Evolutionary conservation across 1,139 yeast genomes (phyloP).

Genomic region (Scheffersomyces illinoinensis): DNA sequence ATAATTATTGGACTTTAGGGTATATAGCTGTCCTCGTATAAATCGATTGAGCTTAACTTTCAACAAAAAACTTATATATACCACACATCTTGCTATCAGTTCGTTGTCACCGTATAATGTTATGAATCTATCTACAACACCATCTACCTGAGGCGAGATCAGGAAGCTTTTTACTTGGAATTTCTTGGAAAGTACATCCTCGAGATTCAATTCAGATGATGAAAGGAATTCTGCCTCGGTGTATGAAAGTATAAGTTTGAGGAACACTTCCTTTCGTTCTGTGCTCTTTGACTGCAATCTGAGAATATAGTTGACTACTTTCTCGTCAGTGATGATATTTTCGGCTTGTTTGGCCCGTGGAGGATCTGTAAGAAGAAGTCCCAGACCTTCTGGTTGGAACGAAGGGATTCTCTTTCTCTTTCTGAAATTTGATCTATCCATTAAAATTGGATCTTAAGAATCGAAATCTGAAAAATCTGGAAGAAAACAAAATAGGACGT

Average conservation of each 20-base stretch:
- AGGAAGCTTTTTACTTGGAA: slow-evolving; percentile 22
- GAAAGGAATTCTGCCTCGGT: slow-evolving; percentile 31
- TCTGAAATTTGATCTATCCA: slow-evolving; percentile 5
- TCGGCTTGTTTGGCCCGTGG: slow-evolving; percentile 2
- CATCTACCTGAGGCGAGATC: slow-evolving; percentile 22
- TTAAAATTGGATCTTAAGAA: not conserved
- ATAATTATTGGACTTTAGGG: slow-evolving; percentile 35
- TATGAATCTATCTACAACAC: slow-evolving; percentile 30
- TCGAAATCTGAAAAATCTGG: not conserved
- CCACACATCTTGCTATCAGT: slow-evolving; percentile 22
- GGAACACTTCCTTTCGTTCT: slow-evolving; percentile 2
- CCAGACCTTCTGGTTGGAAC: not conserved
- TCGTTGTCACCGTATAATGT: slow-evolving; percentile 26
- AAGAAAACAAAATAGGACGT: no score
- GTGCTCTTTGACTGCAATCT: slow-evolving; percentile 11
- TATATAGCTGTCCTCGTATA: slow-evolving; percentile 17
- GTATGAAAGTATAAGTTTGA: slow-evolving; percentile 23
- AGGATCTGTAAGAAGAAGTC: slow-evolving; percentile 7
- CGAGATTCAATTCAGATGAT: slow-evolving; percentile 9
- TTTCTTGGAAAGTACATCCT: slow-evolving; percentile 10
- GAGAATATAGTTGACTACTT: slow-evolving; percentile 20
- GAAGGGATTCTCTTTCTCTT: slow-evolving; percentile 8
- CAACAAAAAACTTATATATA: slow-evolving; percentile 23
- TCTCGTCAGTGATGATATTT: slow-evolving; percentile 20
- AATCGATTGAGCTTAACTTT: slow-evolving; percentile 27